These are phyloP conservation scores for Gnomoniopsis smithogilvyi DNA, from an alignment of 2,329 filamentous ascomycete genomes.

Conservation along the genomic window DNA sequence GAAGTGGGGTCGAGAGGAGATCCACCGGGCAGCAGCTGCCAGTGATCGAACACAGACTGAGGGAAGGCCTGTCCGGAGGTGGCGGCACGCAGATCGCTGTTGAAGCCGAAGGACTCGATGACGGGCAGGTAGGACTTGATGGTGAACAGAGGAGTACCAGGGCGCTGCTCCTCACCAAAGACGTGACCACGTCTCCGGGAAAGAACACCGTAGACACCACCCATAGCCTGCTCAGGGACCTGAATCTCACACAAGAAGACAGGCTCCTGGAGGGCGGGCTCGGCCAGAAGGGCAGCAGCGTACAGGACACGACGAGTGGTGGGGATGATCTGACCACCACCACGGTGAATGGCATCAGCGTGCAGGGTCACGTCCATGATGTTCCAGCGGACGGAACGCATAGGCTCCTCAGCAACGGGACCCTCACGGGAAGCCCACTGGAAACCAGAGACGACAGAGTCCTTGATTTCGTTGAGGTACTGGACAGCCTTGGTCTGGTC, in stretches of 20 bases:
- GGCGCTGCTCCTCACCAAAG: conserved; percentile 96
- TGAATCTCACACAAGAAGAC: conserved; percentile 99
- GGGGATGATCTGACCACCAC: conserved; percentile 98
- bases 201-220: conserved; percentile 99
- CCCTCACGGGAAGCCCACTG: conserved; percentile 99
- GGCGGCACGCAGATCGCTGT: conserved; percentile 87
- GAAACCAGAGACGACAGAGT: conserved; percentile 99
- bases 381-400: conserved; percentile 98
- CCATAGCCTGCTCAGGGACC: conserved; percentile 97
- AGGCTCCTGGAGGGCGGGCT: conserved; percentile 90
- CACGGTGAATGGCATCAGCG: conserved; percentile 99
- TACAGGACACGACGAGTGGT: conserved; percentile 97
- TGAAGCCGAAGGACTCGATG: conserved; percentile 70
- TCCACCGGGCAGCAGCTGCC: conserved; percentile 93
- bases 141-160: conserved; percentile 98
- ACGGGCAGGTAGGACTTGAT: conserved; percentile 54
- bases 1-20: conserved; percentile 79
- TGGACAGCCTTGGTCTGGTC: conserved; percentile 99
- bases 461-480: conserved; percentile 99
- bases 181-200: conserved; percentile 98
- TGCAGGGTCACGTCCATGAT: conserved; percentile 99
- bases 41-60: conserved; percentile 98
- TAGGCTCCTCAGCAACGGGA: conserved; percentile 96
- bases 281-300: conserved; percentile 84
- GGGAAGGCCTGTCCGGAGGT: conserved; percentile 99